Evolutionary conservation across 192 early-diverging fungal species (phyloP).

Genomic region (Bifiguratus adelaidae): DNA sequence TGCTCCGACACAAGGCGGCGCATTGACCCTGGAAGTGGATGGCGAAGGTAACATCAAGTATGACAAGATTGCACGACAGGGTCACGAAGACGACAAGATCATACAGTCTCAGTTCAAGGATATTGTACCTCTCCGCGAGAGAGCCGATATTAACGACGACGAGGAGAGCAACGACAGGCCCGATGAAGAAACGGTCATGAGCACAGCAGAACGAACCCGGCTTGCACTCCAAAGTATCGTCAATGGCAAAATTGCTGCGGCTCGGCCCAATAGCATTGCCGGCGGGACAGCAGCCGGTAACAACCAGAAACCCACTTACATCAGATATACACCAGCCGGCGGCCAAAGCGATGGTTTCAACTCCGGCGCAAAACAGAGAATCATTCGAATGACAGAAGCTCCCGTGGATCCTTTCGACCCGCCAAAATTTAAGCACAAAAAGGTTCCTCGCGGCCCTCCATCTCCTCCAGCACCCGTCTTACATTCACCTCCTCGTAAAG

Average conservation of each 20-base stretch:
- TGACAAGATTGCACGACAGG: conserved; percentile 79
- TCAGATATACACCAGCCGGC: conserved; percentile 81
- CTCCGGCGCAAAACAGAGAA: conserved; percentile 73
- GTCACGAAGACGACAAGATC: conserved; percentile 51
- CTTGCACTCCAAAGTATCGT: conserved; percentile 82
- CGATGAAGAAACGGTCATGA: conserved; percentile 61
- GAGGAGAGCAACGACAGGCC: conserved; percentile 68
- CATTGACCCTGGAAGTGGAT: conserved; percentile 86
- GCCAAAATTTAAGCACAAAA: conserved; percentile 84
- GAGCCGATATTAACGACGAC: conserved; percentile 51
- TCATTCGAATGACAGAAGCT: conserved; percentile 90
- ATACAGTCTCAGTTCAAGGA: conserved; percentile 83
- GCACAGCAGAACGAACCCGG: conserved; percentile 82
- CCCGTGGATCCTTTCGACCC: conserved; percentile 97
- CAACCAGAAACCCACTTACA: conserved; percentile 66
- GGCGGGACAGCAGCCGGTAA: conserved; percentile 15
- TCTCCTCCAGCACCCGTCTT: conserved; percentile 96
- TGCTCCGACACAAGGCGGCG: conserved; percentile 30
- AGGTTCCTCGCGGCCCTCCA: conserved; percentile 73
- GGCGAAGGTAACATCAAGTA: conserved; percentile 80
- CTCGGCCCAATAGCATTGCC: conserved; percentile 43
- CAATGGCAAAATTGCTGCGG: conserved; percentile 58
- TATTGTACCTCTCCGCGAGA: conserved; percentile 59
- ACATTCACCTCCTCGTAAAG: conserved; percentile 95
- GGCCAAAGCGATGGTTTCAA: conserved; percentile 49